Base-by-base conservation (phyloP, 148 eudicot species). In the Mesembryanthemum crystallinum region DNA sequence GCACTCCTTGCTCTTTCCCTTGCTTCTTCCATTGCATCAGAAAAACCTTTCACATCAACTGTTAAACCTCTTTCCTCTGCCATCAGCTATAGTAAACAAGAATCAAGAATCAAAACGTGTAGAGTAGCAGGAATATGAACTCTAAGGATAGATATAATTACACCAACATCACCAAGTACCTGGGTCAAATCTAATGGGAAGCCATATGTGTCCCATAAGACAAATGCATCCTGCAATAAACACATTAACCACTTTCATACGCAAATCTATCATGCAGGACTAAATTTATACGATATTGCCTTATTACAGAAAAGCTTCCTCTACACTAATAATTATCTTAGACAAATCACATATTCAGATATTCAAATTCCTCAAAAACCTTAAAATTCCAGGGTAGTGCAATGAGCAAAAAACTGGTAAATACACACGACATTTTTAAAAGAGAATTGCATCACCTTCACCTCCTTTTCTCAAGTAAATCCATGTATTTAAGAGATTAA, bases 131-230 rank as follows among this genome's bases (percentile, higher is more conserved):
- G 4, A 64, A 39, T 28, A 47, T 23, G 49, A 13, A 13, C 23
- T 11, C 11, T 25, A 5, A 52, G 1, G 23, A 54, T 43, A 27
- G 51, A 69, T 18, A 54, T 62, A 7, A 60, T 58, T 49, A 52
- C 32, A 74, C n/a, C n/a, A n/a, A n/a, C n/a, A n/a, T n/a, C n/a
- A n/a, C n/a, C 39, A 29, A 42, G 67, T 77, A 96, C 99, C 98
- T 96, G 98, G 63, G 99, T 96, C 73, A 96, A 78, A 88, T 96
- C 99, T 77, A 92, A 73, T 23, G 99, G 99, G 63, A 92, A 96
- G 57, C 99, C 99, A 78, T 73, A 96, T 15, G 97, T 92, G 78
- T 96, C 98, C 99, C 99, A 96, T 79, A 96, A 76, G 45, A 87
- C 75, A 87, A 96, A 96, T 76, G 99, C 99, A 87, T 89, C 98